phyloP scores from a whole-genome alignment of 306 rosid genomes.

The Medicago lupulina region DNA sequence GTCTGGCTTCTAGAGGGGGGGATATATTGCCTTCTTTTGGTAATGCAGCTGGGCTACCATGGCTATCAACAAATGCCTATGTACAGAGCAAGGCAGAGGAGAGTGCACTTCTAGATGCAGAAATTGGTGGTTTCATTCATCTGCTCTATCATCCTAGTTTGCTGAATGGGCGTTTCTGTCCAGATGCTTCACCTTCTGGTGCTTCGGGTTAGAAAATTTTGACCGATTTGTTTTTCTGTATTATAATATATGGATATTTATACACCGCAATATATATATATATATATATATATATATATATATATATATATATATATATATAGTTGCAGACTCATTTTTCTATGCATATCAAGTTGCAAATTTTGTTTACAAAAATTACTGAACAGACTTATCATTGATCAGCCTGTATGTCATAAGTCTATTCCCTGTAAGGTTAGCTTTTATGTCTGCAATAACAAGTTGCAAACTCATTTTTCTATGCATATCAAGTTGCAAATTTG shows the following conservation, averaged over 20 bases:
- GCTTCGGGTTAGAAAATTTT: conserved; percentile 75
- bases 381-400: too few species aligned
- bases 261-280: background rate
- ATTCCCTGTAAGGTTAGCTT: too few species aligned
- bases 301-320: too few species aligned
- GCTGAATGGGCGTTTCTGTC: conserved; percentile 95
- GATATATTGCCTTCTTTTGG: conserved; percentile 93
- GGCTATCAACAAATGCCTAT: conserved; percentile 80
- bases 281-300: too few species aligned
- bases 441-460: conserved; percentile 15
- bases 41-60: conserved; percentile 90
- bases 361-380: too few species aligned
- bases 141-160: conserved; percentile 96
- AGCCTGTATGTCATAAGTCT: too few species aligned
- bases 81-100: conserved; percentile 79
- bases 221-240: conserved; percentile 12
- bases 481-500: conserved; percentile 16
- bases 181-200: conserved; percentile 97
- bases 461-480: conserved; percentile 16
- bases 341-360: too few species aligned
- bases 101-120: conserved; percentile 86
- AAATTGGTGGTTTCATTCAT: conserved; percentile 86
- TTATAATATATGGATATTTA: conserved; percentile 29
- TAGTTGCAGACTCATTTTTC: too few species aligned
- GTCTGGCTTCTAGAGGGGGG: conserved; percentile 94